Evolutionary conservation across 2,329 filamentous ascomycete genomes (phyloP).

Genomic region (Arthrinium phaeospermum): DNA sequence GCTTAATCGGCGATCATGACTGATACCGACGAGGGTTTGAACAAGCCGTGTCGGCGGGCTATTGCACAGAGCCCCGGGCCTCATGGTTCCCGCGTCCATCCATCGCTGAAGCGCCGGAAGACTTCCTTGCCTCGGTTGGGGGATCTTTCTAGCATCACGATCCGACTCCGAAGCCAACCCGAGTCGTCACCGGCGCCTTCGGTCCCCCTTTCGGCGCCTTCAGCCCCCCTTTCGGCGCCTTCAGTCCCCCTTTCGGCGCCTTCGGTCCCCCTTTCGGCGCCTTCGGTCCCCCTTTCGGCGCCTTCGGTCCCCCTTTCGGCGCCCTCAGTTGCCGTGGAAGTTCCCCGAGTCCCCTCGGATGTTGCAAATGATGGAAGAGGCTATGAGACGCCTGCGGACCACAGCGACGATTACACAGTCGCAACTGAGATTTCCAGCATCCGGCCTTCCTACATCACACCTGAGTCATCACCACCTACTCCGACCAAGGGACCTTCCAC

Average conservation of each 20-base stretch:
- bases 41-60: background rate
- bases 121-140: slow-evolving; percentile 16
- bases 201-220: too few species aligned
- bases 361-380: background rate
- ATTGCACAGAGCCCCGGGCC: background rate
- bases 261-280: too few species aligned
- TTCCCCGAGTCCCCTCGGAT: too few species aligned
- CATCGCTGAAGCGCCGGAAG: background rate
- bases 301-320: background rate
- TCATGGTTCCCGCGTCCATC: background rate
- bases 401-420: background rate
- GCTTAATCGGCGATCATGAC: background rate
- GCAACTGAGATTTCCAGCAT: background rate
- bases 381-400: background rate
- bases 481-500: background rate
- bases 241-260: too few species aligned
- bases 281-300: background rate
- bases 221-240: too few species aligned
- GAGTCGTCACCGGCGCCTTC: background rate
- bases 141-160: background rate
- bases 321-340: too few species aligned
- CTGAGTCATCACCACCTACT: background rate
- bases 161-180: background rate
- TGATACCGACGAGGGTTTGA: background rate
- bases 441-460: background rate